Base-by-base conservation (phyloP, 176 grass and related monocot genomes). In the Ampelocalamus luodianensis region DNA sequence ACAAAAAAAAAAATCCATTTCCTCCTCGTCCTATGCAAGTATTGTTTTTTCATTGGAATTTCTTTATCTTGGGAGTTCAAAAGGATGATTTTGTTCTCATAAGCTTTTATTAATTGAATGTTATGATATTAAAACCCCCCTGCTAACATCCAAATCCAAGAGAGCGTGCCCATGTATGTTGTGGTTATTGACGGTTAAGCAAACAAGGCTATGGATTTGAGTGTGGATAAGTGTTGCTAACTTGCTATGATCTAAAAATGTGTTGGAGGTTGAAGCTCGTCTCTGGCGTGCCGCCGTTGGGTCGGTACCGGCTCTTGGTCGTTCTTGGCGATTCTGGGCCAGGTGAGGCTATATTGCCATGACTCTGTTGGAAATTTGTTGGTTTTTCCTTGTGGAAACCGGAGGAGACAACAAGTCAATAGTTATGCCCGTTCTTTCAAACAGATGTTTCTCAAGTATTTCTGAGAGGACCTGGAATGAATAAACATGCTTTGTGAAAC, bases 21-120 rank as follows among this genome's bases (percentile, higher is more conserved):
- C 80, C 50, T 70, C 15, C 24, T 56, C 72, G 49, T 49, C 44
- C 14, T 43, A 58, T 69, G 34, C 70, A 76, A 38, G 60, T 55
- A 63, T 17, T 49, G 5, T 49, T 80, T 51, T 5, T 61, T 46
- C 50, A 16, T 24, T 10, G 11, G 26, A 10, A 3, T 67, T 8
- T 50, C 1, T 80, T 17, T 17, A 23, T 80, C 29, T 40, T 40
- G 14, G 8, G 12, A 56, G 34, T 20, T 85, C 18, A 5, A 39
- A 85, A 40, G 24, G 22, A 27, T 11, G 3, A 48, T 48, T 54
- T 42, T 44, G 0, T 43, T 65, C 36, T 14, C 15, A 1, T 5
- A 14, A 38, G 29, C 5, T 56, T 65, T 40, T 40, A 40, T 40
- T 58, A 1, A 17, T 15, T 50, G 27, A 27, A 70, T 27, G 45